Evolutionary conservation across 148 eudicot species (phyloP).

Genomic region (Cornus controversa): DNA sequence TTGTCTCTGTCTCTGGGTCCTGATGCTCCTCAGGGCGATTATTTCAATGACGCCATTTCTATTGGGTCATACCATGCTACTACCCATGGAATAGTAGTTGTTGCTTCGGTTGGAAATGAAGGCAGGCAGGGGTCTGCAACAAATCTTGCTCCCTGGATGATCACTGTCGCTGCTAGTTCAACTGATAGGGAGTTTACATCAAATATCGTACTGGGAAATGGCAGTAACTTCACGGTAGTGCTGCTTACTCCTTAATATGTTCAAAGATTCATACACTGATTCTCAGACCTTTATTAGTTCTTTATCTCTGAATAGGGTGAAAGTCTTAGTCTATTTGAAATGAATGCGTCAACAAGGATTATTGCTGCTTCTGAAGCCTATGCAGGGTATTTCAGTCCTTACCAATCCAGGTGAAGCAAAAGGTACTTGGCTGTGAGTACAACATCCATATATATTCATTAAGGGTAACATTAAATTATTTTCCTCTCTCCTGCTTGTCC

Average conservation of each 20-base stretch:
- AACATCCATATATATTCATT: neutral
- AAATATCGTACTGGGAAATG: slow-evolving; percentile 42
- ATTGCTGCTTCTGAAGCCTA: slow-evolving; percentile 47
- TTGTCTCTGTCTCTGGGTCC: slow-evolving; percentile 47
- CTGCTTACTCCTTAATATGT: neutral
- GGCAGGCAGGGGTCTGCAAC: slow-evolving; percentile 45
- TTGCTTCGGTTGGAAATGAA: slow-evolving; percentile 48
- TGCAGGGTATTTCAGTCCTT: slow-evolving; percentile 56
- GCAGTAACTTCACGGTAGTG: slow-evolving; percentile 35
- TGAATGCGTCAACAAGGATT: slow-evolving; percentile 34
- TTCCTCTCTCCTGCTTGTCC: slow-evolving; percentile 5
- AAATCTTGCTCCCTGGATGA: slow-evolving; percentile 58
- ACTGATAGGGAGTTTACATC: slow-evolving; percentile 47
- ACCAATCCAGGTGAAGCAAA: slow-evolving; percentile 62
- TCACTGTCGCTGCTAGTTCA: slow-evolving; percentile 54
- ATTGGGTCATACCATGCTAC: slow-evolving; percentile 53
- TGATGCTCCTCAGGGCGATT: slow-evolving; percentile 48
- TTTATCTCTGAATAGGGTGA: slow-evolving; percentile 35
- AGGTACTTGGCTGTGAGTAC: slow-evolving; percentile 37
- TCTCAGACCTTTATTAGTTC: slow-evolving; percentile 5
- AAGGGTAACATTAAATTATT: slow-evolving; percentile 6
- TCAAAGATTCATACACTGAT: neutral
- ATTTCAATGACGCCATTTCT: slow-evolving; percentile 54
- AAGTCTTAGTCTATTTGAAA: slow-evolving; percentile 36
- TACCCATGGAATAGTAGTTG: slow-evolving; percentile 41